Base-by-base conservation (phyloP, 371 early-diverging fungal genomes). In the Lichtheimia corymbifera region DNA sequence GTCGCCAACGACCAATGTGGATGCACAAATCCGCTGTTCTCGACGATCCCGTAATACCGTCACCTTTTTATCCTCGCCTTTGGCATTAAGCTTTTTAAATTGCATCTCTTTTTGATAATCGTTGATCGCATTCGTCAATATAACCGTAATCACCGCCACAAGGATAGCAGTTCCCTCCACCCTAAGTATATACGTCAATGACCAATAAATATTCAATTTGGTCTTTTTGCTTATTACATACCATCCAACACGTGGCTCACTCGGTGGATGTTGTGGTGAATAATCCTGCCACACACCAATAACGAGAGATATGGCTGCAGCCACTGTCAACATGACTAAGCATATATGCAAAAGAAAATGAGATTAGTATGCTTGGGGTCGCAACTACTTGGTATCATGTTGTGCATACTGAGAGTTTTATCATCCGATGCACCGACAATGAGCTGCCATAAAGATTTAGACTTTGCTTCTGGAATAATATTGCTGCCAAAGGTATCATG, bases 31-130 rank as follows among this genome's bases (percentile, higher is more conserved):
- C 59, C 91, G 86, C 24, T 86, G 76, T 69, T 95, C 93, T 28
- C 85, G 80, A 54, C 94, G 87, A 71, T 85, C 83, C 52, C 94
- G 88, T 24, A 87, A 62, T 18, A 87, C 86, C 70, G 91, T 94
- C 62, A 94, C 92, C 0, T 65, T 70, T 55, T 94, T 88, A 69
- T 96, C 95, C 60, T 93, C 93, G 73, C 92, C 93, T 72, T 94
- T 95, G 47, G 92, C 91, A 67, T 91, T 93, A 42, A 98, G 86
- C 67, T 89, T 89, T 59, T 91, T 91, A 81, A 98, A 97, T 78
- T 97, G 95, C 55, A 74, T 76, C 72, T 97, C 97, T 77, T 97
- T 96, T 74, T 93, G 89, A 79, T 91, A 97, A 76, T 99, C 97
- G 67, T 97, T 99, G 70, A 94, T 90, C 20, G 96, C 92, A 57